phyloP scores from a whole-genome alignment of 2,329 filamentous ascomycete genomes.

The Dryadomyces quercivorus region DNA sequence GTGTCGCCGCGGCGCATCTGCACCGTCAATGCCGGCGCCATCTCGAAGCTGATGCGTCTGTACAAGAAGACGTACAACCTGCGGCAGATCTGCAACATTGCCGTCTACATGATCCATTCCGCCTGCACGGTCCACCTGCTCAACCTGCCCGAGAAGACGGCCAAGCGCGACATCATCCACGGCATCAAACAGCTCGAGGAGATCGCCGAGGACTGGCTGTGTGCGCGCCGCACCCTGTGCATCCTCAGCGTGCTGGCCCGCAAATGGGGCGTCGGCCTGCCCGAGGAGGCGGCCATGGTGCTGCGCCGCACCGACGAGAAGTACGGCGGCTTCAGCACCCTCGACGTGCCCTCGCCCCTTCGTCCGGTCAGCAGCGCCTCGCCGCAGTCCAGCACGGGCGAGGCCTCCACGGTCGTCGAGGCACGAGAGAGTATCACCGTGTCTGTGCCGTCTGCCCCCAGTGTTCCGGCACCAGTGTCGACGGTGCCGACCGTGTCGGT shows the following conservation, averaged over 20 bases:
- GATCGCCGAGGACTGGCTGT: conserved; percentile 90
- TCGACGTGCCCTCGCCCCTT: conserved; percentile 46
- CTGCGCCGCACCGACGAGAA: conserved; percentile 69
- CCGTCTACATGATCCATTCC: conserved; percentile 88
- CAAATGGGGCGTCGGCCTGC: conserved; percentile 84
- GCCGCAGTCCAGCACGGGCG: conserved; percentile 8
- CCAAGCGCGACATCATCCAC: conserved; percentile 78
- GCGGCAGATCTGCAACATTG: conserved; percentile 90
- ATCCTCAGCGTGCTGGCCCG: conserved; percentile 74
- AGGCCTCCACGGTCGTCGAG: background rate
- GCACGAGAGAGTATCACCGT: background rate
- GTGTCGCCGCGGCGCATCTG: conserved; percentile 86
- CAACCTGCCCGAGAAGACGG: conserved; percentile 85
- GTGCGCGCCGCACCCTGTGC: conserved; percentile 70
- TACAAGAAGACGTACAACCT: conserved; percentile 90
- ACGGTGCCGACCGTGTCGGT: background rate
- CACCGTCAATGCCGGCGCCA: conserved; percentile 75
- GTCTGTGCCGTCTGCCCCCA: background rate
- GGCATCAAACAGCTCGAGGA: conserved; percentile 88
- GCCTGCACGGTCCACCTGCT: conserved; percentile 91
- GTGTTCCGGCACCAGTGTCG: conserved; percentile 1
- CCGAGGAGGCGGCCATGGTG: conserved; percentile 66
- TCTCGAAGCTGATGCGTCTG: conserved; percentile 86
- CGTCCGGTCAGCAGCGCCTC: conserved; percentile 13
- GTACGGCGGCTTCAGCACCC: conserved; percentile 59